These are phyloP conservation scores for Tremella yokohamensis DNA, from an alignment of 768 basidiomycete species.

Conservation along the genomic window DNA sequence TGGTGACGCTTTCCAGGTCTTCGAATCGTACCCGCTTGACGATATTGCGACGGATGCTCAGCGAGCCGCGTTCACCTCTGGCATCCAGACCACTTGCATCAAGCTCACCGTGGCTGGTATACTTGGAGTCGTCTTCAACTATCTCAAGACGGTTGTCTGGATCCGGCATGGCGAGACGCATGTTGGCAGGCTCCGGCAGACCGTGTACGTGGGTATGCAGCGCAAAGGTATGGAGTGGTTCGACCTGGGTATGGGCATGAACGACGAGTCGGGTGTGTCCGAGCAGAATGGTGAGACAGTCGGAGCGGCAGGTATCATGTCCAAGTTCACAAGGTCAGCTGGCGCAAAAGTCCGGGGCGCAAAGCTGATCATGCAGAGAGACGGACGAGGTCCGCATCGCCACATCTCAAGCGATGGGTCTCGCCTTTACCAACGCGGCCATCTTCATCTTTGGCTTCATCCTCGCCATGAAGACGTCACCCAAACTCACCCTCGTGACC, in stretches of 20 bases:
- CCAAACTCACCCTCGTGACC: conserved; percentile 82
- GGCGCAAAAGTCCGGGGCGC: not conserved
- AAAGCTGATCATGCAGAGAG: conserved; percentile 59
- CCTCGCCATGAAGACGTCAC: conserved; percentile 77
- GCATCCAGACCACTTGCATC: conserved; percentile 35
- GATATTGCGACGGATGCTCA: conserved; percentile 32
- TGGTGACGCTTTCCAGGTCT: conserved; percentile 71
- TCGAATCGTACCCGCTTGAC: conserved; percentile 59
- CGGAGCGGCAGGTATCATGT: conserved; percentile 88
- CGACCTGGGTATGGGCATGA: conserved; percentile 65
- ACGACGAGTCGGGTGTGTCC: conserved; percentile 26
- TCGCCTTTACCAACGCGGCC: conserved; percentile 72
- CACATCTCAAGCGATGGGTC: conserved; percentile 72
- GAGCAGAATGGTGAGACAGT: conserved; percentile 59
- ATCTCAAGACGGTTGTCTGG: conserved; percentile 75
- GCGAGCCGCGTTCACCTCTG: conserved; percentile 25
- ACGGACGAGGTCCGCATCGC: conserved; percentile 90
- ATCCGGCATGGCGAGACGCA: conserved; percentile 81
- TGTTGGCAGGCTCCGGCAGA: conserved; percentile 62
- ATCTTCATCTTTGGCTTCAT: conserved; percentile 73
- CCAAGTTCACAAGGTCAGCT: conserved; percentile 75
- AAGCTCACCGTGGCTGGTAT: conserved; percentile 47
- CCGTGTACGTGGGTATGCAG: conserved; percentile 52
- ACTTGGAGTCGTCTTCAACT: conserved; percentile 61
- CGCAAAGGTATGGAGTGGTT: conserved; percentile 84